Conservation (phyloP, 2,329 filamentous ascomycete species). For the Aspergillus sp. region DNA sequence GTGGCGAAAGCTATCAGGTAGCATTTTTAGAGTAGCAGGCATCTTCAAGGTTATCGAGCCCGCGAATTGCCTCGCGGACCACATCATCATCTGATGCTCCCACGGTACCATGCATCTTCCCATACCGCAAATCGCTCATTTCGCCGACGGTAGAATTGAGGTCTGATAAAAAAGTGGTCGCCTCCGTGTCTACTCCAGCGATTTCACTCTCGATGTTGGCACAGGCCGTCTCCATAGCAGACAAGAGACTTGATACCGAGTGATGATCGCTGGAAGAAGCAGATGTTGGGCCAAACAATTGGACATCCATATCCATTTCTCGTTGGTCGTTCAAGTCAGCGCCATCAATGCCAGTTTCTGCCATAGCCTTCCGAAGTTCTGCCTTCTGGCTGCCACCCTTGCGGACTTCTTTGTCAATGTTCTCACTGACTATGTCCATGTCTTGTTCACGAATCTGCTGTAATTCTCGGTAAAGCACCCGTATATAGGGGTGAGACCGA, state of each 20-base stretch:
- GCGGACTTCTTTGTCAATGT: conserved; percentile 40
- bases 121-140: conserved; percentile 80
- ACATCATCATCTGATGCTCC: conserved; percentile 58
- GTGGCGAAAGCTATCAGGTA: neutral
- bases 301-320: conserved; percentile 47
- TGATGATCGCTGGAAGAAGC: conserved; percentile 51
- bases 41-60: conserved; percentile 63
- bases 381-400: conserved; percentile 38
- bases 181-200: conserved; percentile 63
- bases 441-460: conserved; percentile 70
- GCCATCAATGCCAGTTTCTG: conserved; percentile 33
- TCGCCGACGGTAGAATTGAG: conserved; percentile 67
- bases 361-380: conserved; percentile 35
- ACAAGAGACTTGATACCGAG: conserved; percentile 63
- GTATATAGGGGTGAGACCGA: conserved; percentile 66
- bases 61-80: conserved; percentile 65
- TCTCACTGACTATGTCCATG: conserved; percentile 65
- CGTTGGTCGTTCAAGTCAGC: conserved; percentile 34
- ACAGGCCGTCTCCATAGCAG: conserved; percentile 68
- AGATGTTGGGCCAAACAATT: conserved; percentile 60
- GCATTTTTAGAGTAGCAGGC: conserved; percentile 52
- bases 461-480: conserved; percentile 73
- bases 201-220: conserved; percentile 68
- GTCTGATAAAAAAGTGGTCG: conserved; percentile 58
- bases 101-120: conserved; percentile 58